Evolutionary conservation across 768 basidiomycete species (phyloP).

Genomic region (Trametes cingulata): DNA sequence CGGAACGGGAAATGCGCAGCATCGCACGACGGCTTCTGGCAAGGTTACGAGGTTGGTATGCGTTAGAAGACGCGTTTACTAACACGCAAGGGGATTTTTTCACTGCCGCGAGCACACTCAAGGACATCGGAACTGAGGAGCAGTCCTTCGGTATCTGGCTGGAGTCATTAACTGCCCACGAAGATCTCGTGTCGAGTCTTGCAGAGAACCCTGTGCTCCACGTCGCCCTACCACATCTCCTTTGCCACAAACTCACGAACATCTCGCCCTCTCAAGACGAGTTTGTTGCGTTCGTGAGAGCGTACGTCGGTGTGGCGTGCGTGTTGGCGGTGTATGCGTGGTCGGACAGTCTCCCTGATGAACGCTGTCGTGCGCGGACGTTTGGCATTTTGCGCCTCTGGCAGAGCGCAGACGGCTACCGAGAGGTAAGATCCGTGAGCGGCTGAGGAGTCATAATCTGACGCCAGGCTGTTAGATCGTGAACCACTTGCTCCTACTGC

Average conservation of each 20-base stretch:
- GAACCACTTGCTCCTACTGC: slow-evolving; percentile 69
- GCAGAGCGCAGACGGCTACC: slow-evolving; percentile 70
- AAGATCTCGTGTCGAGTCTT: slow-evolving; percentile 49
- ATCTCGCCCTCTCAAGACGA: slow-evolving; percentile 47
- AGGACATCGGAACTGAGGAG: slow-evolving; percentile 64
- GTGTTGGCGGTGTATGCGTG: slow-evolving; percentile 76
- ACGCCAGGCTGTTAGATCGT: slow-evolving; percentile 51
- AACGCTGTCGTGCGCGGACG: slow-evolving; percentile 61
- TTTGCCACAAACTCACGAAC: slow-evolving; percentile 35
- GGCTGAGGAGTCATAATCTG: background rate
- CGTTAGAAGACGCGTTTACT: slow-evolving; percentile 61
- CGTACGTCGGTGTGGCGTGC: slow-evolving; percentile 64
- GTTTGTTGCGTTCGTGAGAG: slow-evolving; percentile 65
- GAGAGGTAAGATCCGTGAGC: slow-evolving; percentile 50
- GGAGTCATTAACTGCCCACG: slow-evolving; percentile 63
- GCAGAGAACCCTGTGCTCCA: slow-evolving; percentile 41
- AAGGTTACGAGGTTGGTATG: slow-evolving; percentile 58
- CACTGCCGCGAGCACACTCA: slow-evolving; percentile 50
- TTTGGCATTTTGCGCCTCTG: slow-evolving; percentile 64
- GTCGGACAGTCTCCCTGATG: slow-evolving; percentile 74
- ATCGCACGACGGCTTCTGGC: slow-evolving; percentile 48
- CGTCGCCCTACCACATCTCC: slow-evolving; percentile 37
- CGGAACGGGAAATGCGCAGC: slow-evolving; percentile 43
- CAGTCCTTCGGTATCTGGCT: slow-evolving; percentile 73
- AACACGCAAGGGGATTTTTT: slow-evolving; percentile 54